Conservation (phyloP, 805 yeast genomes). For the Candida stauntonica region DNA sequence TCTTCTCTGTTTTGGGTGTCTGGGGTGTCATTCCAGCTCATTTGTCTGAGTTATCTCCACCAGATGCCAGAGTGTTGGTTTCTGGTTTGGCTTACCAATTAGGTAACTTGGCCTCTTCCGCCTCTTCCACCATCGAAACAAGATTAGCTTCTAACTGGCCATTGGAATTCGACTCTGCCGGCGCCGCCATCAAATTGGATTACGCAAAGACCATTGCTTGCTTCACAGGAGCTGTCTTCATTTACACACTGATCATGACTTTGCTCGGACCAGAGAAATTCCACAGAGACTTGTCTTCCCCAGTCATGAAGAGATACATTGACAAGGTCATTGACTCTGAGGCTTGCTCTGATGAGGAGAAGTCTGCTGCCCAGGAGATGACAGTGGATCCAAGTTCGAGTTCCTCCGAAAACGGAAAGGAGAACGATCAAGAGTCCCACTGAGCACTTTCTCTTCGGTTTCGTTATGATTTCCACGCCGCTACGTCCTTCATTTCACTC, state of each 20-base stretch:
- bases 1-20: slow-evolving; percentile 63
- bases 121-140: slow-evolving; percentile 68
- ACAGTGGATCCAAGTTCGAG: background rate
- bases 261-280: slow-evolving; percentile 57
- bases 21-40: slow-evolving; percentile 73
- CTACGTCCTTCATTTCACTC: no score
- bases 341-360: slow-evolving; percentile 2
- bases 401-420: background rate
- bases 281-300: slow-evolving; percentile 33
- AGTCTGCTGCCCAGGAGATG: background rate
- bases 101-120: slow-evolving; percentile 69
- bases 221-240: slow-evolving; percentile 63
- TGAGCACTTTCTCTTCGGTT: background rate
- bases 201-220: slow-evolving; percentile 71
- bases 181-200: slow-evolving; percentile 32
- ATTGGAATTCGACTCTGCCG: slow-evolving; percentile 31
- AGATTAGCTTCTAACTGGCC: slow-evolving; percentile 59
- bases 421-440: background rate
- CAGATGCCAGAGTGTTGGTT: slow-evolving; percentile 58
- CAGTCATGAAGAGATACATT: slow-evolving; percentile 29
- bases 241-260: slow-evolving; percentile 41
- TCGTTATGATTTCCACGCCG: no score
- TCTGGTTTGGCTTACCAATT: slow-evolving; percentile 64
- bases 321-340: slow-evolving; percentile 20
- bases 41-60: slow-evolving; percentile 61